These are phyloP conservation scores for Phialophora chinensis DNA, from an alignment of 2,329 filamentous ascomycete species.

Conservation along the genomic window DNA sequence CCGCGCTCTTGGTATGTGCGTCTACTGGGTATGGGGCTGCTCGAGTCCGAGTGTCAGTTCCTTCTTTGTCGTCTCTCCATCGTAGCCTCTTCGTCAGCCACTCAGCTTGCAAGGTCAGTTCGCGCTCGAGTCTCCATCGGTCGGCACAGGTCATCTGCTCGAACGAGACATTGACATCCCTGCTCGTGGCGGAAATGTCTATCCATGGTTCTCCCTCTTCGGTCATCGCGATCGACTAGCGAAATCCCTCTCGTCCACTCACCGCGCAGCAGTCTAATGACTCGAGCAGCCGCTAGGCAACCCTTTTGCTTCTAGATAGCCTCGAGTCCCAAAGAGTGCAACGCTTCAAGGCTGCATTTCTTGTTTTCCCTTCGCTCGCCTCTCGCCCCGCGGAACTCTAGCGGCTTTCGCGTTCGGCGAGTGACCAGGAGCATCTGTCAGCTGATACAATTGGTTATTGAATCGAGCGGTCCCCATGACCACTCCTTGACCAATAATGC, in stretches of 20 bases:
- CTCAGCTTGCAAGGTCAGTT: constrained; percentile 17
- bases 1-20: constrained; percentile 1
- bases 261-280: not conserved
- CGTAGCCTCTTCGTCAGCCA: constrained; percentile 18
- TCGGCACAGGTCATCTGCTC: constrained; percentile 22
- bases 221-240: constrained; percentile 7
- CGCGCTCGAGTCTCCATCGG: constrained; percentile 11
- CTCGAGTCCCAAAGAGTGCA: constrained; percentile 20
- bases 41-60: not conserved
- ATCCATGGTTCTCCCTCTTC: constrained; percentile 20
- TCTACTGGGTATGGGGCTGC: not conserved
- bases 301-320: constrained; percentile 7
- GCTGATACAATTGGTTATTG: constrained; percentile 31
- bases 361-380: constrained; percentile 13
- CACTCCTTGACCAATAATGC: constrained; percentile 5
- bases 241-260: constrained; percentile 12
- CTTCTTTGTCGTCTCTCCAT: not conserved
- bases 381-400: not conserved
- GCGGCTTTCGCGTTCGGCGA: constrained; percentile 16
- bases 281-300: constrained; percentile 16
- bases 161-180: not conserved
- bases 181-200: constrained; percentile 33
- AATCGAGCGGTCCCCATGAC: constrained; percentile 23
- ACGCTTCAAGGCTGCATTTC: constrained; percentile 13
- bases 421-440: constrained; percentile 23